A percentile compares a stretch with the other conserved stretches of the same genome.
Evolutionary conservation across 768 basidiomycete species (phyloP).

Genomic region (Postia placenta): DNA sequence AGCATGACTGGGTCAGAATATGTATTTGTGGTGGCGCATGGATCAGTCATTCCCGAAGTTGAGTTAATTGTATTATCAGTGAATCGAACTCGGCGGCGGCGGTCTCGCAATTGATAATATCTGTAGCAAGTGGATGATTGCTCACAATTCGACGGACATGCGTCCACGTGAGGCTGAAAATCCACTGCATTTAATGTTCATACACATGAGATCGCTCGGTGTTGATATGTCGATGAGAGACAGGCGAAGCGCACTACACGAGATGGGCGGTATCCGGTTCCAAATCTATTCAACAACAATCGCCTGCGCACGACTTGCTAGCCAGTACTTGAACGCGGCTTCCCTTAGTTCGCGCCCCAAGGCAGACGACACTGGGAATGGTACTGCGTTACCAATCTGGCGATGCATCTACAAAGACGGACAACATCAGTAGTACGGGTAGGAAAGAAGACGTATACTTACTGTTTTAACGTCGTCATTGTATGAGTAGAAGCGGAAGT

Average conservation of each 20-base stretch:
- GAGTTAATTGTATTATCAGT: no score
- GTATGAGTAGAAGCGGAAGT: conserved; percentile 54
- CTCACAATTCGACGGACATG: no score
- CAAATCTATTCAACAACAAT: conserved; percentile 27
- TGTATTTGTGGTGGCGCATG: conserved; percentile 75
- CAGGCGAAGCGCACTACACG: no score
- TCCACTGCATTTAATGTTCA: no score
- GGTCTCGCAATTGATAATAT: no score
- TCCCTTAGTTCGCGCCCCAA: conserved; percentile 57
- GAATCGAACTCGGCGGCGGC: no score
- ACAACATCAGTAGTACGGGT: neutral
- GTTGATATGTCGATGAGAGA: no score
- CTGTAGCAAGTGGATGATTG: no score
- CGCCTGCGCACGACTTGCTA: conserved; percentile 27
- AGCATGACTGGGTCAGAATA: conserved; percentile 48
- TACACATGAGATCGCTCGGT: no score
- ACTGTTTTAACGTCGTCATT: conserved; percentile 56
- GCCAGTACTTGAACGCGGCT: conserved; percentile 49
- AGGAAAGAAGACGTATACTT: conserved; percentile 18
- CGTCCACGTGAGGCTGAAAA: neutral
- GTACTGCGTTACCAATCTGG: conserved; percentile 79
- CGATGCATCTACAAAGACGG: conserved; percentile 56
- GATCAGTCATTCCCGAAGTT: no score
- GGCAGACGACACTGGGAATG: conserved; percentile 57
- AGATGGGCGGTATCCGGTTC: neutral